These are phyloP conservation scores for Pestalotiopsis sp. DNA, from an alignment of 2,329 filamentous ascomycete genomes.

Conservation along the genomic window DNA sequence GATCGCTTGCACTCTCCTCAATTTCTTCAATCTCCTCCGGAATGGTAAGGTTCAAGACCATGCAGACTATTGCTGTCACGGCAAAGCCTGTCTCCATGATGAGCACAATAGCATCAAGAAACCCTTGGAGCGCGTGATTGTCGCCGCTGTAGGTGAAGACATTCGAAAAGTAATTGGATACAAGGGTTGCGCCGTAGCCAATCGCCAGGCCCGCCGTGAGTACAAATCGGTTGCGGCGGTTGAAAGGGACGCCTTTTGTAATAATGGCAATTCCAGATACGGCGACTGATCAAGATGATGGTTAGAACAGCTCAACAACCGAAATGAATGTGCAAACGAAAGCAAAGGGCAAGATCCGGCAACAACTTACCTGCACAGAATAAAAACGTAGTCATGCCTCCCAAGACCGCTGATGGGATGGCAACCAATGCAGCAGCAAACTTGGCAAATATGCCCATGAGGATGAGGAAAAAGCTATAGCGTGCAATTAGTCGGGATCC, in stretches of 20 bases:
- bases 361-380: slow-evolving; percentile 56
- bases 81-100: slow-evolving; percentile 78
- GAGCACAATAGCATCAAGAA: slow-evolving; percentile 73
- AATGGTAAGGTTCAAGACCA: slow-evolving; percentile 74
- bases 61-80: slow-evolving; percentile 72
- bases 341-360: background rate
- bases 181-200: slow-evolving; percentile 71
- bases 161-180: slow-evolving; percentile 67
- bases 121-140: slow-evolving; percentile 70
- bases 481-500: slow-evolving; percentile 8
- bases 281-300: slow-evolving; percentile 50
- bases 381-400: slow-evolving; percentile 79
- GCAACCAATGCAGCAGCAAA: slow-evolving; percentile 79
- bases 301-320: background rate
- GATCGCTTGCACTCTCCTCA: slow-evolving; percentile 49
- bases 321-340: background rate
- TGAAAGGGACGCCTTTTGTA: slow-evolving; percentile 69
- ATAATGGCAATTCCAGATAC: slow-evolving; percentile 81
- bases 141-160: slow-evolving; percentile 74
- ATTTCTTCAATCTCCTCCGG: slow-evolving; percentile 76
- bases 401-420: slow-evolving; percentile 69
- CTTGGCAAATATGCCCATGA: slow-evolving; percentile 84
- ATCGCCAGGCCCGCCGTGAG: slow-evolving; percentile 74
- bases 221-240: slow-evolving; percentile 80
- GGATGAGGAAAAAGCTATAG: slow-evolving; percentile 67